Base-by-base conservation (phyloP, 495 filamentous ascomycete species). In the Penicillium herquei region DNA sequence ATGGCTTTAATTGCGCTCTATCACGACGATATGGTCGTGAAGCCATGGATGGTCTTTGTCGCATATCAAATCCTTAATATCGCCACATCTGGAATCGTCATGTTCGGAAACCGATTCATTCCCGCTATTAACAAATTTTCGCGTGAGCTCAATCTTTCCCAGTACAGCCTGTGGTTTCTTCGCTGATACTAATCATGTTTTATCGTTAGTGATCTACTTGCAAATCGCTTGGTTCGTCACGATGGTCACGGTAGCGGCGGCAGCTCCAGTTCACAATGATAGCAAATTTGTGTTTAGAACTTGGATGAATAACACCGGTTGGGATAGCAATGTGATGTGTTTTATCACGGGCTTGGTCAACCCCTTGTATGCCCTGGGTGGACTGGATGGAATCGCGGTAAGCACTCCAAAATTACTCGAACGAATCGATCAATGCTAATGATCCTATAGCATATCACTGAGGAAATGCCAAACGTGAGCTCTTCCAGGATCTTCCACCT, bases 271-370 rank as follows among this genome's bases (percentile, higher is more conserved):
- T 0, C 83, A 87, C 45, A 86, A 87, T n/a, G 70, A 72, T 5
- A 79, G 75, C 52, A 58, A 75, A 14, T 87, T 86, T 51, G 85
- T 88, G 3, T 88, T 85, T 79, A 77, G 71, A 8, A 72, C 84
- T 6, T 86, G 82, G 74, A 83, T 83, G 26, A 88, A 90, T 46
- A 64, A 81, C 16, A 87, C 84, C 1, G 88, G 87, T 0, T 92
- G 84, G 79, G 72, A 74, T 34, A 83, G 75, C 35, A 78, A 83
- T 54, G 88, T 85, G 0, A 80, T 93, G 30, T 88, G 83, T n/a
- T 93, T 93, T 62, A 72, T 91, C 14, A 76, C 84, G 0, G 89
- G 89, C 0, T 81, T 91, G 44, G 78, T 93, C 16, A 93, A 93
- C 61, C 89, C 88, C 2, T 80, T 90, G 8, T 93, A 87, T 58